Percentiles rank a stretch among this genome's conserved stretches.
These are phyloP conservation scores for Polygonum aviculare DNA, from an alignment of 148 eudicot genomes.

Conservation along the genomic window DNA sequence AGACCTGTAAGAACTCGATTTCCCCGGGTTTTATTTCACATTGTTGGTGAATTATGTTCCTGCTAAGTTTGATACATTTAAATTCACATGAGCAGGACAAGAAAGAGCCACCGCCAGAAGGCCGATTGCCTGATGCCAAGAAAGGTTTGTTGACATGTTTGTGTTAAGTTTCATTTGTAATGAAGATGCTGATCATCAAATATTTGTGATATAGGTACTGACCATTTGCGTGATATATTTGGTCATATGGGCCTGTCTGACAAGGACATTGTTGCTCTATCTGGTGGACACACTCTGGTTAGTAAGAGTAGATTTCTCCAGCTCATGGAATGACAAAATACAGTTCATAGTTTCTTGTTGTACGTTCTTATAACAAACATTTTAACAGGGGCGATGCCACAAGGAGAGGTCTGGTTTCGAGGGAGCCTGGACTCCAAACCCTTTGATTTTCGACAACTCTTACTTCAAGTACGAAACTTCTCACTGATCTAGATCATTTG, in stretches of 20 bases:
- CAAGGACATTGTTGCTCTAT: conserved; percentile 52
- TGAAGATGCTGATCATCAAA: neutral
- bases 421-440: conserved; percentile 55
- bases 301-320: neutral
- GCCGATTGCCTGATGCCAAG: conserved; percentile 55
- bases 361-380: neutral
- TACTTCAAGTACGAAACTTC: conserved; percentile 32
- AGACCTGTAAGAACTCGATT: conserved; percentile 29
- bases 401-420: conserved; percentile 59
- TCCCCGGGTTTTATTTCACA: too few relatives aligned
- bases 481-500: neutral
- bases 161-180: neutral
- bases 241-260: conserved; percentile 51
- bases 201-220: conserved; percentile 24
- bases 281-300: conserved; percentile 61
- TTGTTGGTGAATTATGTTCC: neutral
- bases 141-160: conserved; percentile 22
- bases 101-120: conserved; percentile 52
- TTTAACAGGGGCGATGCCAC: conserved; percentile 53
- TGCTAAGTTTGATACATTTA: neutral
- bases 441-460: conserved; percentile 52
- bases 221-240: conserved; percentile 52
- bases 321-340: neutral
- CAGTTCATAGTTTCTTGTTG: neutral
- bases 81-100: conserved; percentile 38